Conservation (phyloP, 495 filamentous ascomycete species). For the Aspergillus coremiiformis region DNA sequence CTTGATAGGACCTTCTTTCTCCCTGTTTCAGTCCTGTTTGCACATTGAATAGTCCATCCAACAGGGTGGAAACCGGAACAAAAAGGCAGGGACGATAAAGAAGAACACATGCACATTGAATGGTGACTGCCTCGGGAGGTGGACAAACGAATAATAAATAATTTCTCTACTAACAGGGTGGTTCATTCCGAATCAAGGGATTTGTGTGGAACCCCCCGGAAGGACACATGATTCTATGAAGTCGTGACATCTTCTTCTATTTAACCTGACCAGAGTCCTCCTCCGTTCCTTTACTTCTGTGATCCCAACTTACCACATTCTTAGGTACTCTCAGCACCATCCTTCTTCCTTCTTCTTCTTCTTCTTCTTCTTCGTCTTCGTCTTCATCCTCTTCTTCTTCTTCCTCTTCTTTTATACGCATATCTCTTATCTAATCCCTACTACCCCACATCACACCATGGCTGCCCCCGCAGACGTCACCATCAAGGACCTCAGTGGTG, state of each 20-base stretch:
- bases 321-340: neutral
- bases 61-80: too few species aligned
- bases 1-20: too few species aligned
- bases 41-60: too few species aligned
- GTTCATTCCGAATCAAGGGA: neutral
- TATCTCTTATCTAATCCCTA: neutral
- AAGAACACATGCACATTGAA: slow-evolving; percentile 7
- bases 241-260: too few species aligned
- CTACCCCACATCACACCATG: slow-evolving; percentile 51
- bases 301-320: neutral
- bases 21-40: too few species aligned
- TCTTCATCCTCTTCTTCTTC: neutral
- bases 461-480: slow-evolving; percentile 70
- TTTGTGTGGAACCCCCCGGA: neutral
- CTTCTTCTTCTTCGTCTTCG: neutral
- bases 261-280: too few species aligned
- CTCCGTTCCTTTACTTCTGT: too few species aligned
- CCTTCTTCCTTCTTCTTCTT: neutral
- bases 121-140: slow-evolving; percentile 4
- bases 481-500: slow-evolving; percentile 65
- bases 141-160: neutral
- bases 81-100: too few species aligned
- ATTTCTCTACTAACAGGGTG: neutral
- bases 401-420: neutral
- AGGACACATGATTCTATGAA: neutral